These are phyloP conservation scores for Cephaloascus albidus DNA, from an alignment of 805 yeast species.

Conservation along the genomic window DNA sequence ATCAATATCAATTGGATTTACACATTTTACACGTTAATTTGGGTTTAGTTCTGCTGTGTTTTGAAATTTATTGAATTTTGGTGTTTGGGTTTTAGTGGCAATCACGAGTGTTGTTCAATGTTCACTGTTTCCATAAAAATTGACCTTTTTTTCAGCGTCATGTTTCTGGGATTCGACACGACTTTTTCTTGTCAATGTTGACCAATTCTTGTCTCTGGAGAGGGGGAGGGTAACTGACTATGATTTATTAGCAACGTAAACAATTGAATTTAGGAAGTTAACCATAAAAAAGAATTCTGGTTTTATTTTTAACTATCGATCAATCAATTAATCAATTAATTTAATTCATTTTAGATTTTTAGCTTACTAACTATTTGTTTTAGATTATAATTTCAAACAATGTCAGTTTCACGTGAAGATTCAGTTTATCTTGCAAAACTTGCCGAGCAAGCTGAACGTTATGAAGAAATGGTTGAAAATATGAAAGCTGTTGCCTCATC, in stretches of 20 bases:
- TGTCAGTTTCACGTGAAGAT: conserved; percentile 92
- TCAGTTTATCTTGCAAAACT: conserved; percentile 95
- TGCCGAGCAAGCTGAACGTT: conserved; percentile 99
- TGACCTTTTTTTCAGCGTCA: too few species aligned
- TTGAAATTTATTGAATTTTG: too few species aligned
- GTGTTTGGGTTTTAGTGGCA: neutral
- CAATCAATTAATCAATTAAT: neutral
- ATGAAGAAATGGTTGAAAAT: conserved; percentile 98
- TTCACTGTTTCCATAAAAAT: too few species aligned
- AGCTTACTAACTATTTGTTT: too few species aligned
- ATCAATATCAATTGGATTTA: too few species aligned
- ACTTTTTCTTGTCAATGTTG: neutral
- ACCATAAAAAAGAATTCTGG: too few species aligned
- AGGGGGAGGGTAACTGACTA: neutral
- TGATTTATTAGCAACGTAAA: neutral
- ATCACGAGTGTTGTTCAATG: neutral
- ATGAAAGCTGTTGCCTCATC: conserved; percentile 97
- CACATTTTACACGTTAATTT: too few species aligned
- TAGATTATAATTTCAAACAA: conserved; percentile 12
- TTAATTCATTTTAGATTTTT: neutral
- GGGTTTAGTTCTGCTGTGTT: too few species aligned
- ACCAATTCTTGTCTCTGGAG: neutral
- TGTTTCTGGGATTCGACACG: neutral
- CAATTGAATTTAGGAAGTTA: too few species aligned
- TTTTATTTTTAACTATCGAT: too few species aligned